Percentiles rank a stretch among this genome's conserved stretches.
Conservation (phyloP, 164 flowering plant species). For the Cinnamomum chago region DNA sequence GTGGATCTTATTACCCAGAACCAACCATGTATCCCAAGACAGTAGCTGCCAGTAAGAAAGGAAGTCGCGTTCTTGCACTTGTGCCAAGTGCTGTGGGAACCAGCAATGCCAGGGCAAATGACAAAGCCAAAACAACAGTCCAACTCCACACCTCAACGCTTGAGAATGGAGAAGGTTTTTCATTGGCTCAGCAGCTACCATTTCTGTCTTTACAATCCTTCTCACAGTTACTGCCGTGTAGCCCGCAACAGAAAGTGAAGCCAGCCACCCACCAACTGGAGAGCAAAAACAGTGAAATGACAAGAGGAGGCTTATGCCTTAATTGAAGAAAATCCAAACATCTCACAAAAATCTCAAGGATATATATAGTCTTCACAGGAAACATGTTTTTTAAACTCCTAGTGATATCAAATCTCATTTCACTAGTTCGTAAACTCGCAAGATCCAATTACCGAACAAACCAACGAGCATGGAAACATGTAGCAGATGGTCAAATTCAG, state of each 20-base stretch:
- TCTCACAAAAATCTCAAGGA: not conserved
- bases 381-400: not conserved
- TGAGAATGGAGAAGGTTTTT: slow-evolving; percentile 81
- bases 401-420: too few relatives aligned
- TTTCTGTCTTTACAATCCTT: slow-evolving; percentile 78
- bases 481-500: too few relatives aligned
- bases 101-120: slow-evolving; percentile 52
- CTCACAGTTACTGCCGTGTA: slow-evolving; percentile 89
- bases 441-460: too few relatives aligned
- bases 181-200: slow-evolving; percentile 90
- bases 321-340: not conserved
- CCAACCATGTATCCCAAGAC: slow-evolving; percentile 90
- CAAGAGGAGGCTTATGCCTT: not conserved
- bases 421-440: too few relatives aligned
- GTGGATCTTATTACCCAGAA: slow-evolving; percentile 51
- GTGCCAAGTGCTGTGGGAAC: slow-evolving; percentile 75
- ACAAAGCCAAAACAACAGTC: slow-evolving; percentile 55
- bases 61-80: slow-evolving; percentile 80
- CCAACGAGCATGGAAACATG: too few relatives aligned
- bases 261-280: slow-evolving; percentile 92
- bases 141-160: slow-evolving; percentile 58
- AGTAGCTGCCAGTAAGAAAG: slow-evolving; percentile 85
- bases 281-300: slow-evolving; percentile 11
- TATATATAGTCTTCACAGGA: not conserved
- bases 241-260: slow-evolving; percentile 88